Evolutionary conservation across 2,329 filamentous ascomycete species (phyloP), one percentile per base, ranked within the genome.

Genomic region (Bertia moriformis): DNA sequence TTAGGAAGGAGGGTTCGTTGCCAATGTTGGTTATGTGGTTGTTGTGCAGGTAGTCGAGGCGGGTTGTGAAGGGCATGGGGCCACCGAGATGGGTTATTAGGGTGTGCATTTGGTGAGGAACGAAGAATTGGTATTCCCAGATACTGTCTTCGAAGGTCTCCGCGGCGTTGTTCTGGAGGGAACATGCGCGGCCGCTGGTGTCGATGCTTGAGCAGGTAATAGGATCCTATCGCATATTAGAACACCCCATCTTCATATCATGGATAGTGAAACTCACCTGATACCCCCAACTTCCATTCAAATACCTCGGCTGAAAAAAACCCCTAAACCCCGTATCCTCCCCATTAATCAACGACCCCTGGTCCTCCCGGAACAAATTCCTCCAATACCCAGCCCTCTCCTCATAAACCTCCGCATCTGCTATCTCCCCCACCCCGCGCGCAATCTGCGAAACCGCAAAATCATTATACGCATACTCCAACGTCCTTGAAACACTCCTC

Each of bases 381-480:
- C 64, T 60, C 81, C 81, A 87, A 50, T 83, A 78, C 1, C 60
- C 60, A 39, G 75, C 72, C 0, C 74, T 68, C 0, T 54, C 53
- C 0, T 70, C 50, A 43, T 84, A 86, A 49, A 70, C 78, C 38
- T 70, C 62, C 18, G 65, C 61, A 38, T 82, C 79, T 0, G 51
- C 56, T 3, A 61, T 60, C 12, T 70, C 64, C 2, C 71, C 72
- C 29, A 83, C 52, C 0, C 58, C 62, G 5, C 64, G 62, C 0
- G 79, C 78, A 40, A 85, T 70, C 37, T 73, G 62, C 0, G 74
- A 64, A 40, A 83, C 76, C 45, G 71, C 74, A 48, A 74, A 88
- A 56, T 87, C 83, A 45, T 87, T 75, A 55, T 87, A 87, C 4
- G 78, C 73, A 51, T 88, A 88, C 52, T 87, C 83, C 1, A 87